phyloP scores from a whole-genome alignment of 805 yeast species.

The Suhomyces sp. region DNA sequence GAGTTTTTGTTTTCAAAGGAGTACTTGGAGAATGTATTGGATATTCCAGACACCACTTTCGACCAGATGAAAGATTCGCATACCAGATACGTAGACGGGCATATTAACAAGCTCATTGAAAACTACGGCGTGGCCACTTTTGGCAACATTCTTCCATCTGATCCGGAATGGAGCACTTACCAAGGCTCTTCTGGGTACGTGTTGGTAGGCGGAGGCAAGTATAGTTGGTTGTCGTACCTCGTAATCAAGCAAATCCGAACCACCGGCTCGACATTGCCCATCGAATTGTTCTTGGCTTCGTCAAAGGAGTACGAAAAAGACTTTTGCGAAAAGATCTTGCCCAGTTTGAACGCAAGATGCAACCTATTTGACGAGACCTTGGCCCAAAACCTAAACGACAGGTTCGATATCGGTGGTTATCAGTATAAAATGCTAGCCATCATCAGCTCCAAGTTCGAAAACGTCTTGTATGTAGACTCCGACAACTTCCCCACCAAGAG shows the following conservation, averaged over 20 bases:
- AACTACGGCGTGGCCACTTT: slow-evolving; percentile 29
- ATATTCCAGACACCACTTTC: slow-evolving; percentile 33
- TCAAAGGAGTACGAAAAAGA: slow-evolving; percentile 42
- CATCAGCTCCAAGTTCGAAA: slow-evolving; percentile 55
- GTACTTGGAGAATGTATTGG: slow-evolving; percentile 44
- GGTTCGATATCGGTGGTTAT: slow-evolving; percentile 40
- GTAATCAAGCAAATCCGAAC: slow-evolving; percentile 47
- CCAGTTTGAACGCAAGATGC: slow-evolving; percentile 46
- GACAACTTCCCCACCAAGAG: slow-evolving; percentile 46
- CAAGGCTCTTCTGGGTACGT: slow-evolving; percentile 39
- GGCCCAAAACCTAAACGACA: slow-evolving; percentile 10
- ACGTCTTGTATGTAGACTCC: slow-evolving; percentile 48
- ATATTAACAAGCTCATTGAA: slow-evolving; percentile 26
- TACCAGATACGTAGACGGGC: slow-evolving; percentile 28
- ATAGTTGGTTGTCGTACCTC: slow-evolving; percentile 48
- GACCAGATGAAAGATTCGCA: slow-evolving; percentile 38
- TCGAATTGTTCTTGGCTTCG: slow-evolving; percentile 49
- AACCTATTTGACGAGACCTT: slow-evolving; percentile 36
- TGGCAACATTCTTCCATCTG: slow-evolving; percentile 28
- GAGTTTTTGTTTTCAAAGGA: slow-evolving; percentile 44
- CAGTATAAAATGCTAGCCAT: slow-evolving; percentile 57
- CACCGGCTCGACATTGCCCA: slow-evolving; percentile 45
- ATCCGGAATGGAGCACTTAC: slow-evolving; percentile 40
- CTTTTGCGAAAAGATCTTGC: slow-evolving; percentile 45
- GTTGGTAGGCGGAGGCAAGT: slow-evolving; percentile 52